Base-by-base conservation (phyloP, 2,329 filamentous ascomycete species). In the Parastagonospora nodorum region DNA sequence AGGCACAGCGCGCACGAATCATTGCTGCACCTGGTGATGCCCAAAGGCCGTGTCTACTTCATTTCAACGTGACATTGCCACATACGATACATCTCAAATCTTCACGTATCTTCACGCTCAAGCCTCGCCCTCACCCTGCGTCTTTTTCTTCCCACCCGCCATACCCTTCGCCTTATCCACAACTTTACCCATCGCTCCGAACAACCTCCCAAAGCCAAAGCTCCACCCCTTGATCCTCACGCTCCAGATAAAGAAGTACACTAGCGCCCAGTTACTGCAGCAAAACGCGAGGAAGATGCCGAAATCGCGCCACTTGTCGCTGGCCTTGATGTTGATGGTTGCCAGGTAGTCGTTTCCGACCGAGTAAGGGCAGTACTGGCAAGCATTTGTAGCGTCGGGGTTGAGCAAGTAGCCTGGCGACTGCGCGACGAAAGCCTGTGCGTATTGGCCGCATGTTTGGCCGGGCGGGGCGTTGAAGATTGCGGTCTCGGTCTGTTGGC, bases 171-270 rank as follows among this genome's bases (percentile, higher is more conserved):
- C 31, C 16, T 39, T 63, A 9, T 51, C 48, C 8, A 58, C 56
- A 8, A 35, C 46, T 39, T 57, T 77, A 2, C 78, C 80, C n/a
- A 79, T 43, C 2, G 56, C 58, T 2, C 77, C 75, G 66, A 86
- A 86, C 2, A 88, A 24, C 37, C 74, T 75, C 0, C 83, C 83
- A 50, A 90, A 78, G 0, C 88, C 88, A 71, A 91, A 91, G 16
- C 74, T 82, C 87, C 87, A 91, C 7, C 86, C 82, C 57, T 80
- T 81, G 47, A 91, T 83, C 14, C 88, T 80, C 6, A 90, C 86
- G 2, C 84, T 87, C 73, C 88, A 92, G 49, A 91, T 85, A 66
- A 92, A 90, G 74, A 90, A 89, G 69, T 89, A 89, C 1, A 90
- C 87, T 46, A 91, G 71, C 35, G 80, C 75, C 85, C 85, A 90